Percentiles rank a stretch among this genome's conserved stretches.
Evolutionary conservation across 768 basidiomycete species (phyloP).

Genomic region (Mycena kentingensis): DNA sequence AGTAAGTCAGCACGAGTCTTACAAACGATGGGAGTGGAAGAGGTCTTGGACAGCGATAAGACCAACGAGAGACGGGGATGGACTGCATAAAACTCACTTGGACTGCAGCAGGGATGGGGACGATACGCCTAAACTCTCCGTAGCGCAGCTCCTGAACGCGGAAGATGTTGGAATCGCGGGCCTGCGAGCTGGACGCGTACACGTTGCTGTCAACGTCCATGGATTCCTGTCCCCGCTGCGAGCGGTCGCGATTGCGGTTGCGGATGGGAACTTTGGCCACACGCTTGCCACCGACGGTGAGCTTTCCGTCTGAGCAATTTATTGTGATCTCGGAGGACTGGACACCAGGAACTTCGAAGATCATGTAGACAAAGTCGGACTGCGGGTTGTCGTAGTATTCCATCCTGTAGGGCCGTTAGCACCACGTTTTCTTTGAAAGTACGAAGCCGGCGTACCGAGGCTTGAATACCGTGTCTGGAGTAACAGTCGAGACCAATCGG

Average conservation of each 20-base stretch:
- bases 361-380: slow-evolving; percentile 34
- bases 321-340: slow-evolving; percentile 37
- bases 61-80: not conserved
- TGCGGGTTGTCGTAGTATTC: slow-evolving; percentile 44
- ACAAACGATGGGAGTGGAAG: slow-evolving; percentile 1
- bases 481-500: not conserved
- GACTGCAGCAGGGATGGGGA: slow-evolving; percentile 40
- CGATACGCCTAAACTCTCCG: slow-evolving; percentile 42
- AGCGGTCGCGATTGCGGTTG: slow-evolving; percentile 7
- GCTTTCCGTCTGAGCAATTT: slow-evolving; percentile 34
- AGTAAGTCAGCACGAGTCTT: slow-evolving; percentile 27
- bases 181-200: not conserved
- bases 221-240: slow-evolving; percentile 1
- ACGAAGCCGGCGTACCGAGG: slow-evolving; percentile 21
- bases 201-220: slow-evolving; percentile 18
- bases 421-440: not conserved
- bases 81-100: slow-evolving; percentile 32
- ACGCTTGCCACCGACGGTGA: slow-evolving; percentile 40
- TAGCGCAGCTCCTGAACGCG: slow-evolving; percentile 44
- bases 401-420: slow-evolving; percentile 35
- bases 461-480: not conserved
- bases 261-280: slow-evolving; percentile 23
- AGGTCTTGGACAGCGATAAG: not conserved
- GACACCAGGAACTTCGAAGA: slow-evolving; percentile 51
- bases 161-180: slow-evolving; percentile 5